A percentile compares a stretch with the other conserved stretches of the same genome.
These are phyloP conservation scores for Fusarium sarcochroum DNA, from an alignment of 2,329 filamentous ascomycete species.

Conservation along the genomic window DNA sequence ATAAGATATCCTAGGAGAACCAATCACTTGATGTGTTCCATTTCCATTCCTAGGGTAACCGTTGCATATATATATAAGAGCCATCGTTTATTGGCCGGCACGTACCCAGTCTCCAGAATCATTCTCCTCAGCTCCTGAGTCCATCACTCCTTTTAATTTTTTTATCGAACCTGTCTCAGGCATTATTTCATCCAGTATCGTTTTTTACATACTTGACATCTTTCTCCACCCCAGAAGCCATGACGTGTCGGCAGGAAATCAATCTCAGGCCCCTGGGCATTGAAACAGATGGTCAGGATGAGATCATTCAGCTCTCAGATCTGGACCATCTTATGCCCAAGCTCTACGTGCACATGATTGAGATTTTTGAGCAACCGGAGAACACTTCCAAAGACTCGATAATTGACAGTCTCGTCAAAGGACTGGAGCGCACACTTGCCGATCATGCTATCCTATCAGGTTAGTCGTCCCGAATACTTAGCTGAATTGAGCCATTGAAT, in stretches of 20 bases:
- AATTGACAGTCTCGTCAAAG: slow-evolving; percentile 7
- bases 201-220: not conserved
- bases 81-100: not conserved
- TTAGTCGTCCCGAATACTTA: not conserved
- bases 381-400: not conserved
- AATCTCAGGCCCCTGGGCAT: not conserved
- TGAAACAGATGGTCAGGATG: not conserved
- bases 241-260: not conserved
- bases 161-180: not conserved
- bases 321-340: slow-evolving; percentile 37
- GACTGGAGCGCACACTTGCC: slow-evolving; percentile 19
- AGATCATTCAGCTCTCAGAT: slow-evolving; percentile 10
- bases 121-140: not conserved
- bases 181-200: too few species aligned
- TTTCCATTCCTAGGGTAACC: not conserved
- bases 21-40: not conserved
- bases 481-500: not conserved
- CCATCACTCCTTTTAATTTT: not conserved
- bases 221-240: not conserved
- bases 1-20: not conserved
- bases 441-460: slow-evolving; percentile 25
- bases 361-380: slow-evolving; percentile 21
- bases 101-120: not conserved
- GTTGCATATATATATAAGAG: not conserved
- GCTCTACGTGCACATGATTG: slow-evolving; percentile 31